Percentiles rank a stretch among this genome's conserved stretches.
Evolutionary conservation across 257 asterid genomes (phyloP).

Genomic region (Fraxinus excelsior): DNA sequence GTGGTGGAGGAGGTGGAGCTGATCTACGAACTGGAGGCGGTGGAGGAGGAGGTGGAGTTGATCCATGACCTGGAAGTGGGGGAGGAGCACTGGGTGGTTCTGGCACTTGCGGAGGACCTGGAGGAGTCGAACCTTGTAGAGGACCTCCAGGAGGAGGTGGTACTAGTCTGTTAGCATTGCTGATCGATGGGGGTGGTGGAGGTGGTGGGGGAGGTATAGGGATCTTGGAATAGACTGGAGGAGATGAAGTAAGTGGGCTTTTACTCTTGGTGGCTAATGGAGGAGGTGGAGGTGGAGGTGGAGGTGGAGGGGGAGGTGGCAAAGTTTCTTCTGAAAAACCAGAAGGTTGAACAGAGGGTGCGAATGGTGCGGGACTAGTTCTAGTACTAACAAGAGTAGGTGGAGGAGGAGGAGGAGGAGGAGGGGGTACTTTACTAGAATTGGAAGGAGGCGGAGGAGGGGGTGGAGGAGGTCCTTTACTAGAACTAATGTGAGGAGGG

Average conservation of each 20-base stretch:
- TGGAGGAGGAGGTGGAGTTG: constrained; percentile 29
- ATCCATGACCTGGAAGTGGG: constrained; percentile 11
- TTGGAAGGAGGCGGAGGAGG: constrained; percentile 9
- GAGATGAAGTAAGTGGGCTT: constrained; percentile 23
- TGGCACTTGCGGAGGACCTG: constrained; percentile 32
- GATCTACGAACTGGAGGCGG: constrained; percentile 9
- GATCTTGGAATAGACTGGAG: constrained; percentile 9
- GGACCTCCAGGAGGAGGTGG: constrained; percentile 42
- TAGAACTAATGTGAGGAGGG: constrained; percentile 9
- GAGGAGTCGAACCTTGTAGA: constrained; percentile 14
- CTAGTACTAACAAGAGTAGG: constrained; percentile 7
- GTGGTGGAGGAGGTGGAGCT: constrained; percentile 38
- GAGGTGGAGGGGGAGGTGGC: constrained; percentile 30
- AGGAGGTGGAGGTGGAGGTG: constrained; percentile 27
- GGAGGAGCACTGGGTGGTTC: constrained; percentile 1
- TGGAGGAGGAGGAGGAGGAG: constrained; percentile 28
- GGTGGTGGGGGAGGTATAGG: constrained; percentile 41
- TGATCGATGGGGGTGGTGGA: constrained; percentile 30
- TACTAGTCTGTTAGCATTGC: constrained; percentile 23
- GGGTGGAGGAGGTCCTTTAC: constrained; percentile 11
- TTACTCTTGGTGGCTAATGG: constrained; percentile 19
- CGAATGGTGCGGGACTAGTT: constrained; percentile 1
- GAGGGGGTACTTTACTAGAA: constrained; percentile 16
- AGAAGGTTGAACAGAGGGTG: constrained; percentile 32
- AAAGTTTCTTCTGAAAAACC: constrained; percentile 20